Percentiles rank a stretch among this genome's conserved stretches.
Conservation (phyloP, 306 rosid genomes). For the Benincasa hispida region DNA sequence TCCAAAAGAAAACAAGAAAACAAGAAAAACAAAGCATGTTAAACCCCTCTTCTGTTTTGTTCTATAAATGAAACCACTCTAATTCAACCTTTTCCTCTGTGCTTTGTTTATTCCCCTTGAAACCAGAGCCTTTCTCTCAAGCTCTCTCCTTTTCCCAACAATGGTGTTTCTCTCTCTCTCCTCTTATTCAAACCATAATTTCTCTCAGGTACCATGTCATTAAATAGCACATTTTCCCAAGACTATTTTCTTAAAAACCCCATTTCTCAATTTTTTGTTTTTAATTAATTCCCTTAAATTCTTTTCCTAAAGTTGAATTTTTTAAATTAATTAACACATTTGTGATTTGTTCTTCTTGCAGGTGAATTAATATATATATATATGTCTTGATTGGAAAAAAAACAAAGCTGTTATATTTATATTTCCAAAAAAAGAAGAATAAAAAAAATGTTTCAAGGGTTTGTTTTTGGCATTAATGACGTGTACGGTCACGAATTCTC, state of each 20-base stretch:
- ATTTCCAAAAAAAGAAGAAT: background rate
- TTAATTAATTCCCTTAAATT: too few relatives aligned
- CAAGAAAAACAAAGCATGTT: background rate
- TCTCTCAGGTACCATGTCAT: background rate
- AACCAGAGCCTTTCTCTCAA: background rate
- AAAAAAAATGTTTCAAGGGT: background rate
- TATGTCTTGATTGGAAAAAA: background rate
- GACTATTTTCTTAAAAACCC: background rate
- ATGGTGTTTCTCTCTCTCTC: conserved; percentile 9
- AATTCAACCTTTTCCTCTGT: background rate
- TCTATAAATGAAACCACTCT: conserved; percentile 15
- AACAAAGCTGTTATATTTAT: background rate
- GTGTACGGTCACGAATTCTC: background rate
- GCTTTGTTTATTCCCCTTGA: background rate
- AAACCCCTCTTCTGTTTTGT: background rate
- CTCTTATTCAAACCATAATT: background rate
- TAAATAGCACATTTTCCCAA: background rate
- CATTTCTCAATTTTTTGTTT: background rate
- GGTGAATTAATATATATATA: background rate
- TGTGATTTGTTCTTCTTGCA: background rate
- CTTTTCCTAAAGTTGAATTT: background rate
- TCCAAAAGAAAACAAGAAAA: background rate
- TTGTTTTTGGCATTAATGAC: background rate
- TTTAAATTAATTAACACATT: background rate
- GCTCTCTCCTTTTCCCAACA: background rate